Base-by-base conservation (phyloP, 164 flowering plant species). In the Nymphaea thermarum region DNA sequence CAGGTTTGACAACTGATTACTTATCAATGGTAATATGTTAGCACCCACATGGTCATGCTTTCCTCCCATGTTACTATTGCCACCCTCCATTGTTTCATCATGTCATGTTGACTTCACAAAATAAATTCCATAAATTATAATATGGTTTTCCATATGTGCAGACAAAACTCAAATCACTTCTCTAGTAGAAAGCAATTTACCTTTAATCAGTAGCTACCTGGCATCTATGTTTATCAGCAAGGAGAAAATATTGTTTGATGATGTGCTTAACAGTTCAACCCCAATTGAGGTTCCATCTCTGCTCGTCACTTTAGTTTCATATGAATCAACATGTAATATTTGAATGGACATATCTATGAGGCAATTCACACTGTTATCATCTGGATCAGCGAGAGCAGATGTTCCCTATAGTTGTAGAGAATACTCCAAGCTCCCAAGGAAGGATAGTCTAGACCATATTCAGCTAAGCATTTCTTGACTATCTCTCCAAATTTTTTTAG, bases 391-490 rank as follows among this genome's bases (percentile, higher is more conserved):
- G 65, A 67, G 76, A 42, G 74, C 8, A 7, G 74, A 80, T 7
- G 86, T 85, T 73, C 85, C 87, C 67, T 90, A 88, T 67, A 90
- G 90, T 64, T 90, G 96, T 65, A 87, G 82, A 0, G 91, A 84
- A 63, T 85, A 86, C 65, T 90, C 96, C 43, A 90, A 81, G 69
- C 96, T 66, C 89, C 93, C 88, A 90, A 86, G 0, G 93, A 68
- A 14, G 96, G 96, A 63, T 94, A 72, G 66, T 88, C 90, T 3
- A 83, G 90, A 8, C 93, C 94, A 68, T 62, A 82, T 44, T 88
- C 94, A 42, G 92, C 86, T 79, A 90, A 80, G 73, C 96, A 90
- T 73, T 88, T 90, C 81, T 86, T 91, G 18, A 86, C 93, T 2
- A 91, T 90, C 71, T 88, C 93, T 43, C 79, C 93, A 75, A 83